Conservation (phyloP, 2,329 filamentous ascomycete species). For the Capronia coronata region DNA sequence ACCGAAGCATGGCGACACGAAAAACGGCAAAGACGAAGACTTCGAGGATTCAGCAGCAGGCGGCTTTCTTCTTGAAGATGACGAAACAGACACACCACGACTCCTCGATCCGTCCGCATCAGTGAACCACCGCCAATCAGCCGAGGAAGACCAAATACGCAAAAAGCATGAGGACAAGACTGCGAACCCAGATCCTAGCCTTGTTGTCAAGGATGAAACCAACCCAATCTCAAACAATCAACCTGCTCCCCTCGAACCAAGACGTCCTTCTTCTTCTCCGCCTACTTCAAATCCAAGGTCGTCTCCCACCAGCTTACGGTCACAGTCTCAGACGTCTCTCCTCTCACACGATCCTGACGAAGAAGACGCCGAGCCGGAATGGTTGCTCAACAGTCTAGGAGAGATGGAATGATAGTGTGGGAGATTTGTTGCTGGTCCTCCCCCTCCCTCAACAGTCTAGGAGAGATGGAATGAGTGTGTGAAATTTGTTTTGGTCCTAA, state of each 20-base stretch:
- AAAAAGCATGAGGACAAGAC: no score
- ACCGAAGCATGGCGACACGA: neutral
- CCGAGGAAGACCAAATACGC: no score
- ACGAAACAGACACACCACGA: neutral
- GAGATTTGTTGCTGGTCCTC: neutral
- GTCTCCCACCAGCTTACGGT: no score
- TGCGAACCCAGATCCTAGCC: no score
- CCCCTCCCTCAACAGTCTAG: conserved; percentile 28
- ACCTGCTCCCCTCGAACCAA: no score
- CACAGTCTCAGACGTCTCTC: conserved; percentile 1
- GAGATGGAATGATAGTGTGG: conserved; percentile 9
- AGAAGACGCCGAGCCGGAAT: conserved; percentile 59
- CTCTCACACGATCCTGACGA: conserved; percentile 59
- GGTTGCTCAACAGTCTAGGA: conserved; percentile 41
- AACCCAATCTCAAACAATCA: no score
- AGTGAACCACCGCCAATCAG: no score
- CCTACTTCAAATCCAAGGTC: no score
- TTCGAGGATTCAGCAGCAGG: neutral
- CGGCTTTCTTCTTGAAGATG: neutral
- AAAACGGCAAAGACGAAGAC: neutral
- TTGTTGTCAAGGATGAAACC: no score
- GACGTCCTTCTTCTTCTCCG: no score
- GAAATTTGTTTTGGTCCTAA: neutral
- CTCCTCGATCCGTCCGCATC: no score
- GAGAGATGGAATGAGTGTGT: conserved; percentile 10